Evolutionary conservation across 176 grass and related monocot genomes (phyloP).

Genomic region (Cenchrus fungigraminus): DNA sequence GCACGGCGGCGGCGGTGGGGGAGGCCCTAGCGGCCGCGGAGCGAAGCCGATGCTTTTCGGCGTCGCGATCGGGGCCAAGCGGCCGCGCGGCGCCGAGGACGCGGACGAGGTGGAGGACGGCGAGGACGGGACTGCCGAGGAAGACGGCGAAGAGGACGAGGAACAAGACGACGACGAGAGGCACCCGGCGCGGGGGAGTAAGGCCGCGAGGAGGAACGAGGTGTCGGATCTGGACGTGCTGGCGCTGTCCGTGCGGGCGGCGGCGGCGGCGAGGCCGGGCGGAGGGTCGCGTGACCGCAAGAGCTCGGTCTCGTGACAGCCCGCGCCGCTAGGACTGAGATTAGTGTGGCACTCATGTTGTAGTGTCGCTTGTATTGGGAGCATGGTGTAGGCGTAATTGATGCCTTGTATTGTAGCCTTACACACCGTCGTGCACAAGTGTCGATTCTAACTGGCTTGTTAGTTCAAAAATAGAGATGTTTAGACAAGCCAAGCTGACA

Average conservation of each 20-base stretch:
- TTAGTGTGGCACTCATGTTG: not conserved
- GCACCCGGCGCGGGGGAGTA: slow-evolving; percentile 27
- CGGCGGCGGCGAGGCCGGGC: slow-evolving; percentile 54
- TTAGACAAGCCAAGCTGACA: not conserved
- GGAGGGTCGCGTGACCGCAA: slow-evolving; percentile 42
- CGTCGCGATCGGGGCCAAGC: slow-evolving; percentile 60
- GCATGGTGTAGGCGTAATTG: not conserved
- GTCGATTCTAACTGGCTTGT: not conserved
- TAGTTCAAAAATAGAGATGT: not conserved
- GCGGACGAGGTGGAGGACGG: not conserved
- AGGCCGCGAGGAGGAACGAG: slow-evolving; percentile 34
- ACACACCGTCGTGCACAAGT: not conserved
- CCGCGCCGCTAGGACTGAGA: not conserved
- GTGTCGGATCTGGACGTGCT: slow-evolving; percentile 50
- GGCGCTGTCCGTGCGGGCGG: slow-evolving; percentile 56
- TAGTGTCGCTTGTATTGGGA: not conserved
- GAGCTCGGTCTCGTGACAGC: slow-evolving; percentile 18
- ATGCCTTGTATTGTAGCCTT: not conserved
- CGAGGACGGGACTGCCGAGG: slow-evolving; percentile 15
- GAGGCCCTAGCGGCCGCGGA: not conserved
- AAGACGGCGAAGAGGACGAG: slow-evolving; percentile 35
- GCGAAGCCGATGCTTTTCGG: slow-evolving; percentile 66
- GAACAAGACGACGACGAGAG: slow-evolving; percentile 26
- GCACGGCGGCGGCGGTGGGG: not conserved
- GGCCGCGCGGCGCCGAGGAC: slow-evolving; percentile 14